A percentile compares a stretch with the other conserved stretches of the same genome.
phyloP scores from a whole-genome alignment of 225 moss, liverwort and hornwort genomes.

The Sphagnum contortum region DNA sequence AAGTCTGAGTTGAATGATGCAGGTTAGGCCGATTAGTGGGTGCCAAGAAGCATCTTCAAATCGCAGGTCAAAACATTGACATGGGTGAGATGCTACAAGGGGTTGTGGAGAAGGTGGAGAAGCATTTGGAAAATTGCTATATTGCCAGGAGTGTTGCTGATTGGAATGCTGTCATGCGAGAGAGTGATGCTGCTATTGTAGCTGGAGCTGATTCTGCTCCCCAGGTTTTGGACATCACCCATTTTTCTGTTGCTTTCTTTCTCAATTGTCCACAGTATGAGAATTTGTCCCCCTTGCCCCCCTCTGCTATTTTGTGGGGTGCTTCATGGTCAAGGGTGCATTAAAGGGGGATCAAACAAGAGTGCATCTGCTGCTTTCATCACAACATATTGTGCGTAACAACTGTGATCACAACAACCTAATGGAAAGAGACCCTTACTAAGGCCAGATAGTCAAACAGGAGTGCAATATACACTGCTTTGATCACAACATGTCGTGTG shows the following conservation, averaged over 20 bases:
- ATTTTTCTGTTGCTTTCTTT: background rate
- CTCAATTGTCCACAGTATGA: background rate
- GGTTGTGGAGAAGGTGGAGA: slow-evolving; percentile 53
- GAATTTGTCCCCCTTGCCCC: background rate
- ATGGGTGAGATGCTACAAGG: slow-evolving; percentile 47
- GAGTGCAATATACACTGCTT: background rate
- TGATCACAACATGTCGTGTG: no score
- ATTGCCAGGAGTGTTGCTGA: slow-evolving; percentile 55
- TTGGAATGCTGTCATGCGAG: slow-evolving; percentile 63
- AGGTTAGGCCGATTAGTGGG: slow-evolving; percentile 65
- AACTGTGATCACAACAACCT: no score
- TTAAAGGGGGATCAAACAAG: background rate
- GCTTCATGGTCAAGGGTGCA: background rate
- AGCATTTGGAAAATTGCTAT: slow-evolving; percentile 58
- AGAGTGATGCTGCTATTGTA: slow-evolving; percentile 76
- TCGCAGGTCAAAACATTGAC: slow-evolving; percentile 53
- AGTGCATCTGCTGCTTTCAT: background rate
- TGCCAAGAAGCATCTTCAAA: slow-evolving; percentile 65
- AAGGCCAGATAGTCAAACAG: no score
- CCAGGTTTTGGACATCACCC: slow-evolving; percentile 28
- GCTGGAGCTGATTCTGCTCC: slow-evolving; percentile 89
- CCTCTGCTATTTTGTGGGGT: background rate
- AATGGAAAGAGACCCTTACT: no score
- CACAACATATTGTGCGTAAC: no score
- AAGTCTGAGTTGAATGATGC: slow-evolving; percentile 6